phyloP scores from a whole-genome alignment of 2,329 filamentous ascomycete genomes.

The Corniculantispora saksenae region DNA sequence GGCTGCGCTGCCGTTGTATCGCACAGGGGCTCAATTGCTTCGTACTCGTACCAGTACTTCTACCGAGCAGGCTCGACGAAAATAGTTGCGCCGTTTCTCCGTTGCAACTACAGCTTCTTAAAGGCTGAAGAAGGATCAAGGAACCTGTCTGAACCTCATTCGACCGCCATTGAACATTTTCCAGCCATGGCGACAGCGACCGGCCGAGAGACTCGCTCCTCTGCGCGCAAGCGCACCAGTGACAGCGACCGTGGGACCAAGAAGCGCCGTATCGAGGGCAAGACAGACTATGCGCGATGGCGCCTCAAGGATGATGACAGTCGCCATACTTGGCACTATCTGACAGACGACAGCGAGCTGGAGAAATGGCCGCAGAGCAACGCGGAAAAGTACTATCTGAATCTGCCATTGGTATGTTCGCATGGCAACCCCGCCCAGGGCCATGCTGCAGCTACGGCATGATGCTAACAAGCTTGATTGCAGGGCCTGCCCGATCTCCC shows the following conservation, averaged over 20 bases:
- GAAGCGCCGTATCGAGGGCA: slow-evolving; percentile 50
- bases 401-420: slow-evolving; percentile 68
- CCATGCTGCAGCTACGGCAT: not conserved
- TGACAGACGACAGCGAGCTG: slow-evolving; percentile 69
- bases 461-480: slow-evolving; percentile 11
- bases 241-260: slow-evolving; percentile 43
- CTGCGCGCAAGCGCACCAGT: slow-evolving; percentile 45
- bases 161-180: not conserved
- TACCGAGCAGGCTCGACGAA: not conserved
- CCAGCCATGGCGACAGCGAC: slow-evolving; percentile 32
- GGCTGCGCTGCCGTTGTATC: not conserved
- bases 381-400: slow-evolving; percentile 89
- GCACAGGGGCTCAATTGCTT: not conserved
- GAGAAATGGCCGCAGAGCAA: slow-evolving; percentile 80
- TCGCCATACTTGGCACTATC: slow-evolving; percentile 91
- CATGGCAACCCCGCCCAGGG: not conserved
- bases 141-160: too few species aligned
- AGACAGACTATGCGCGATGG: slow-evolving; percentile 83
- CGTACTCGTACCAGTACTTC: slow-evolving; percentile 12
- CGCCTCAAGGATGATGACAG: slow-evolving; percentile 80
- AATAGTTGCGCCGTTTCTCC: slow-evolving; percentile 11
- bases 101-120: not conserved
- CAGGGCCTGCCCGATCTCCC: slow-evolving; percentile 76
- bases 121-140: slow-evolving; percentile 6
- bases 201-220: slow-evolving; percentile 33